Evolutionary conservation across 202 grass and related monocot species (phyloP).

Genomic region (Musa balbisiana): DNA sequence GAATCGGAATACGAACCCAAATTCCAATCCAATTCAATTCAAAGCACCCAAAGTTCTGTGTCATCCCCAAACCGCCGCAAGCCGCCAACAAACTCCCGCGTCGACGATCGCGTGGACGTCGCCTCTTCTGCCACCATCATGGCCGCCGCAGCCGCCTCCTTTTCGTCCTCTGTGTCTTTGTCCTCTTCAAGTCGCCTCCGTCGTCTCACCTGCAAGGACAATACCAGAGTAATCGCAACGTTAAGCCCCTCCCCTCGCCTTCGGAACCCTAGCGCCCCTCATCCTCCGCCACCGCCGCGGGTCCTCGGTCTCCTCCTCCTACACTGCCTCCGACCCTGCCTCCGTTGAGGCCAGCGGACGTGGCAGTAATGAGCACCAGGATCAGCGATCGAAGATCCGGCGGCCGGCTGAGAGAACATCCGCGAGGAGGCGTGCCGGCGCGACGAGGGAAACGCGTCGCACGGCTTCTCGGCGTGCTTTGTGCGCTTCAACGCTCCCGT

Average conservation of each 20-base stretch:
- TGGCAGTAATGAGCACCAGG: neutral
- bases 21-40: too few species aligned
- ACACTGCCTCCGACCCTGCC: neutral
- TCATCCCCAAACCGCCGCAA: too few species aligned
- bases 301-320: neutral
- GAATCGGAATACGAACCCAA: too few species aligned
- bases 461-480: neutral
- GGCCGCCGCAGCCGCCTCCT: neutral
- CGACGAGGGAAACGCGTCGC: neutral
- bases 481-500: slow-evolving; percentile 15
- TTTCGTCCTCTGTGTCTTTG: neutral
- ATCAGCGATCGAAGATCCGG: neutral
- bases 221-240: neutral
- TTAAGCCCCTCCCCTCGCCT: neutral
- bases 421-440: slow-evolving; percentile 11
- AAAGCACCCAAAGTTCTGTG: too few species aligned
- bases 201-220: neutral
- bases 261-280: neutral
- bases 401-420: slow-evolving; percentile 10
- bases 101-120: neutral
- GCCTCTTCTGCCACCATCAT: neutral
- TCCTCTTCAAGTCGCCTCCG: neutral
- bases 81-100: too few species aligned
- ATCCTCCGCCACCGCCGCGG: neutral
- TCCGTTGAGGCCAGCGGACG: neutral